Percentiles rank a stretch among this genome's conserved stretches.
These are phyloP conservation scores for Colletotrichum zoysiae DNA, from an alignment of 2,329 filamentous ascomycete species.

Conservation along the genomic window DNA sequence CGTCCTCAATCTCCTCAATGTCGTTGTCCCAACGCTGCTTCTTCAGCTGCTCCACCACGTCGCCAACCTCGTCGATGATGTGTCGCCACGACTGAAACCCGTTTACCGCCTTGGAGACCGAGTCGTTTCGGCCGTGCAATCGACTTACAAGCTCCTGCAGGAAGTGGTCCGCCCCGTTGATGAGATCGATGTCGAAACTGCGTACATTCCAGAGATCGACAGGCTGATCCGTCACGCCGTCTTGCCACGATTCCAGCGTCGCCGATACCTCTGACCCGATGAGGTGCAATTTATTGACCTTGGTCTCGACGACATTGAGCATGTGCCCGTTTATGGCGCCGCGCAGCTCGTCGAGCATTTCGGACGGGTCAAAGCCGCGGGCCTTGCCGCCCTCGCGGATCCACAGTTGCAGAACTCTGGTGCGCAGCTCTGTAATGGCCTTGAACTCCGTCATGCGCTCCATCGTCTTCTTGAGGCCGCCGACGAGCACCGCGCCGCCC, in stretches of 20 bases:
- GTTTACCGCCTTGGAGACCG: conserved; percentile 71
- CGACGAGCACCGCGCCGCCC: conserved; percentile 69
- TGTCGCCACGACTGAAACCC: conserved; percentile 80
- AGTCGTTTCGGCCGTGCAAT: conserved; percentile 78
- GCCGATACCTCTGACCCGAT: conserved; percentile 75
- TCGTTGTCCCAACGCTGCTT: conserved; percentile 82
- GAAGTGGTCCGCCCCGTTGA: conserved; percentile 74
- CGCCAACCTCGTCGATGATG: conserved; percentile 76
- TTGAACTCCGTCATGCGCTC: conserved; percentile 74
- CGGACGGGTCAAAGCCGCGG: conserved; percentile 74
- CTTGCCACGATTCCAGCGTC: conserved; percentile 71
- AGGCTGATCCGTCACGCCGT: conserved; percentile 62
- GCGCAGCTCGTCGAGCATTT: conserved; percentile 77
- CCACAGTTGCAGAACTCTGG: conserved; percentile 79
- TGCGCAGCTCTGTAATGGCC: conserved; percentile 76
- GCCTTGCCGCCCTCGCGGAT: conserved; percentile 75
- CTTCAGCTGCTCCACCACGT: conserved; percentile 73
- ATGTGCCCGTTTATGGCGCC: conserved; percentile 77
- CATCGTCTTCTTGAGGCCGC: conserved; percentile 73
- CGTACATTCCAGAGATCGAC: conserved; percentile 76
- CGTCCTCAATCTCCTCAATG: conserved; percentile 79
- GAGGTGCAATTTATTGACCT: conserved; percentile 73
- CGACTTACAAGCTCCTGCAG: conserved; percentile 77
- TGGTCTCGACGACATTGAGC: conserved; percentile 70
- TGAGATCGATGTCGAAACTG: conserved; percentile 74